Evolutionary conservation across 306 rosid genomes (phyloP), one percentile per base, ranked within the genome.

Genomic region (Comarum palustre): DNA sequence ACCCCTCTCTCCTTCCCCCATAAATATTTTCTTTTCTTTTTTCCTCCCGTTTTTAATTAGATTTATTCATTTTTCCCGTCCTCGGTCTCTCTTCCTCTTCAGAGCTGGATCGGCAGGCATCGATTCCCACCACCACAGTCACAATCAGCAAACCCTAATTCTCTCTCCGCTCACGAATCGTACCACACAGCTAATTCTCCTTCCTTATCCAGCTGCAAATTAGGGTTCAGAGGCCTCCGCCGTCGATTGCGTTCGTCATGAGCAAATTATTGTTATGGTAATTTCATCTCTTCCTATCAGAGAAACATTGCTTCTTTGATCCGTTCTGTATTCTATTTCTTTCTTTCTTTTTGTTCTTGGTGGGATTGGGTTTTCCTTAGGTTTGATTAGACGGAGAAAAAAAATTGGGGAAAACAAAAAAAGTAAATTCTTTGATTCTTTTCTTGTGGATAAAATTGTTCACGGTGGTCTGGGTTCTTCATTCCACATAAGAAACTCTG

Each of bases 31-130:
- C 46, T 16, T 13, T 6, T 48, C 39, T 69, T 41, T 36, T 4
- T 3, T 39, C 8, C 38, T 48, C 63, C 24, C 48, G 51, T 38
- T 45, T 2, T 63, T 65, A 65, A 70, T 17, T 36, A 5, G 43
- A 12, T 64, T 59, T 54, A 59, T 72, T 60, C 12, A 19, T 22
- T 73, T 75, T 62, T 67, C 63, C 43, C 34, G 51, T 76, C 22
- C 72, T 71, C 68, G 47, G 20, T 75, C 75, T 31, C 29, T 41
- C 75, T 27, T 31, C 32, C 69, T 68, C 77, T 73, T 54, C 76
- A 75, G 71, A 82, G 75, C 90, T 76, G 92, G 89, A 90, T 88
- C 97, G 89, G 71, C 90, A 76, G 86, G 72, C 68, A 75, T 87
- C 86, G 85, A 85, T 79, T 81, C 80, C 81, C 78, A 50, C 71